Evolutionary conservation across 345 rosid genomes (phyloP).

Genomic region (Eucalyptus cloeziana): DNA sequence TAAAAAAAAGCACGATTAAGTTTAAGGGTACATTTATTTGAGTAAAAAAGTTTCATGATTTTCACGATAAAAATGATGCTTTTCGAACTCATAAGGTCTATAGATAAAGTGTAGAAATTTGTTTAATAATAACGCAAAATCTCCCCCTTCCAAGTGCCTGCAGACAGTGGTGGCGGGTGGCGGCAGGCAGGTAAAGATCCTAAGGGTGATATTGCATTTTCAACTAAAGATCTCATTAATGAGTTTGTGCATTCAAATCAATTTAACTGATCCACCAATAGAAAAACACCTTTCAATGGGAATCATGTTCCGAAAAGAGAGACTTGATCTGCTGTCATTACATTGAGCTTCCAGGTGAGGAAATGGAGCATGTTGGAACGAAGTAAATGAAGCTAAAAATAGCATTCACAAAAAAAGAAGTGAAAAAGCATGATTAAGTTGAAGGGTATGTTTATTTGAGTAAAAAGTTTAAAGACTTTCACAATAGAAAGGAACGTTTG

Average conservation of each 20-base stretch:
- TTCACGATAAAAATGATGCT: not conserved
- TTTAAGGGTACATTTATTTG: not conserved
- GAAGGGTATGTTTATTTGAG: not conserved
- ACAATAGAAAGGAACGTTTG: not conserved
- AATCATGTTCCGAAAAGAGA: not conserved
- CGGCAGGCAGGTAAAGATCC: fast-evolving
- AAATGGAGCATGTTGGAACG: not conserved
- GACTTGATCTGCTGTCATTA: not conserved
- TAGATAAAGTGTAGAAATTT: too few species aligned
- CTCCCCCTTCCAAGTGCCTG: fast-evolving
- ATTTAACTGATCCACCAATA: not conserved
- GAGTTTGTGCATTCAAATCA: not conserved
- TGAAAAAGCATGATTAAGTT: not conserved
- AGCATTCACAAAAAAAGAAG: not conserved
- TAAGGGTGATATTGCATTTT: too few species aligned
- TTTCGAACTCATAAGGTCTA: not conserved
- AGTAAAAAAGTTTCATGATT: not conserved
- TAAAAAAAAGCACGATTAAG: not conserved
- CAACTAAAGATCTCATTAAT: not conserved
- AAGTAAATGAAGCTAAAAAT: not conserved
- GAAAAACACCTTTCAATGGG: not conserved
- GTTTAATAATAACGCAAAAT: too few species aligned
- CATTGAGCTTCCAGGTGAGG: not conserved
- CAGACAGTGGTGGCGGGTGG: fast-evolving
- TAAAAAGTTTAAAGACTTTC: too few species aligned